A percentile compares a stretch with the other conserved stretches of the same genome.
Conservation (phyloP, 192 early-diverging fungal genomes). For the Glomus cerebriforme region DNA sequence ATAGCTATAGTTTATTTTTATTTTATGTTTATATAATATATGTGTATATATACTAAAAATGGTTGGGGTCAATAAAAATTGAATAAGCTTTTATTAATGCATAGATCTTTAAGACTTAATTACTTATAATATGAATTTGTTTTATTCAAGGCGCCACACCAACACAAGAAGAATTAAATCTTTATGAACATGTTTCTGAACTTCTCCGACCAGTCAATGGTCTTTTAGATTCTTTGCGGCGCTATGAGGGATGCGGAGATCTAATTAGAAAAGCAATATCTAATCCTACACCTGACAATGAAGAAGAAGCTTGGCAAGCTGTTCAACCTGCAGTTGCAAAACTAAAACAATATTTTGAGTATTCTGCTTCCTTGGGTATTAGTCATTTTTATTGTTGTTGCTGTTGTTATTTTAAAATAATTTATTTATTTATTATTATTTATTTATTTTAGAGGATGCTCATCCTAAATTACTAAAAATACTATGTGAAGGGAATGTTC, state of each 20-base stretch:
- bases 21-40: not conserved
- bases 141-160: slow-evolving; percentile 52
- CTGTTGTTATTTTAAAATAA: not conserved
- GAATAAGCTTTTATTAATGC: not conserved
- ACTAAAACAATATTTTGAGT: slow-evolving; percentile 81
- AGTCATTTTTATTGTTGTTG: not conserved
- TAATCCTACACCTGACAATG: slow-evolving; percentile 78
- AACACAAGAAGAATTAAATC: slow-evolving; percentile 62
- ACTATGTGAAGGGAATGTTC: slow-evolving; percentile 66
- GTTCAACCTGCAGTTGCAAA: slow-evolving; percentile 79
- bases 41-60: too few species aligned
- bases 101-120: not conserved
- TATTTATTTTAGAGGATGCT: slow-evolving; percentile 47
- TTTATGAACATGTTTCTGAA: slow-evolving; percentile 58
- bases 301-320: slow-evolving; percentile 86
- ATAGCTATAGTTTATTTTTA: not conserved
- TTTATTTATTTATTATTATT: slow-evolving; percentile 27
- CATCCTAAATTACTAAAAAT: slow-evolving; percentile 66
- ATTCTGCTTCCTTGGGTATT: slow-evolving; percentile 72
- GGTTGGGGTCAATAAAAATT: too few species aligned
- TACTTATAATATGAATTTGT: not conserved
- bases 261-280: slow-evolving; percentile 86
- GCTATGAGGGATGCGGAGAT: slow-evolving; percentile 70
- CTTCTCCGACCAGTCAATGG: slow-evolving; percentile 55
- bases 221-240: slow-evolving; percentile 56